Evolutionary conservation across 768 basidiomycete genomes (phyloP).

Genomic region (Stropharia rugosoannulata): DNA sequence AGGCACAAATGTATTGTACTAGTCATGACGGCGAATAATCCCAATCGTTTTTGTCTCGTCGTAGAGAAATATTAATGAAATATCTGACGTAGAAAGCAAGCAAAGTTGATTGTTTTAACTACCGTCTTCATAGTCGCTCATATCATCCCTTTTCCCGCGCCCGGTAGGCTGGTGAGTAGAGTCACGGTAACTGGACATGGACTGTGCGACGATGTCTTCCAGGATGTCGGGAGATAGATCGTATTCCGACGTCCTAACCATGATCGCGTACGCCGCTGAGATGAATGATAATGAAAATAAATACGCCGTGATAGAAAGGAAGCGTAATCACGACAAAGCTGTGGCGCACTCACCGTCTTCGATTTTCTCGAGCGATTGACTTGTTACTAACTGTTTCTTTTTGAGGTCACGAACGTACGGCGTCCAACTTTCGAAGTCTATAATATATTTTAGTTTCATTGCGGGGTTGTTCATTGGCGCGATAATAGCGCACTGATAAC

Average conservation of each 20-base stretch:
- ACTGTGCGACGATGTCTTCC: conserved; percentile 63
- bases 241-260: conserved; percentile 72
- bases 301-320: neutral
- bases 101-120: neutral
- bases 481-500: neutral
- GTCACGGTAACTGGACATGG: conserved; percentile 32
- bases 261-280: conserved; percentile 70
- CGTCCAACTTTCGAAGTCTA: conserved; percentile 77
- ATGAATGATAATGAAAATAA: neutral
- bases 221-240: conserved; percentile 66
- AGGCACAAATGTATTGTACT: too few species aligned
- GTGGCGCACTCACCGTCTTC: conserved; percentile 69
- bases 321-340: neutral
- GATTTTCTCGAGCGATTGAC: conserved; percentile 89
- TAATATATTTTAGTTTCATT: neutral
- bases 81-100: neutral
- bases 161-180: conserved; percentile 8
- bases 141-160: conserved; percentile 17
- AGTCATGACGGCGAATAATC: too few species aligned
- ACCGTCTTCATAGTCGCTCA: conserved; percentile 22
- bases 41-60: too few species aligned
- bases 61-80: too few species aligned
- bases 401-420: conserved; percentile 69
- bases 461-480: neutral
- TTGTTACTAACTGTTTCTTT: conserved; percentile 88